Conservation (phyloP, 192 early-diverging fungal genomes). For the Rhizophagus clarus region DNA sequence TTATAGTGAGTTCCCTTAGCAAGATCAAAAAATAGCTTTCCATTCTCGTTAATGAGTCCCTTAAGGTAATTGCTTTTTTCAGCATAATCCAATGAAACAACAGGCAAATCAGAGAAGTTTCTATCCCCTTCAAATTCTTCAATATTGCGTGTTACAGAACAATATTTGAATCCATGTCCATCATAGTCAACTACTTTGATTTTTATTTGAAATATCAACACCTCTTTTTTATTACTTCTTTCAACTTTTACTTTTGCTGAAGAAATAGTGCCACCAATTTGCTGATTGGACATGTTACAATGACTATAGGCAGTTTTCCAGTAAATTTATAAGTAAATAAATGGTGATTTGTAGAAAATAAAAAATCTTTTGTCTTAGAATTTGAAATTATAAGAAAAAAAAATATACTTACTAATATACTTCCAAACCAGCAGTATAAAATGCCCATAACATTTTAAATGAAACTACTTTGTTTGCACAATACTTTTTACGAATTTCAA, state of each 20-base stretch:
- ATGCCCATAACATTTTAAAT: not conserved
- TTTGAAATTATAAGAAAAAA: too few relatives aligned
- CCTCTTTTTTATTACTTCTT: too few relatives aligned
- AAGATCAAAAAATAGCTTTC: not conserved
- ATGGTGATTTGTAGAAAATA: too few relatives aligned
- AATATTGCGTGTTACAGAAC: not conserved
- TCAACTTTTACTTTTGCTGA: not conserved
- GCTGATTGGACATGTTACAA: not conserved
- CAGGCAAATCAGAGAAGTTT: not conserved
- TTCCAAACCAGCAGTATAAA: not conserved
- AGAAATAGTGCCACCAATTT: not conserved
- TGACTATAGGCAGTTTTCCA: not conserved
- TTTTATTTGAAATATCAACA: not conserved
- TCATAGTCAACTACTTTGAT: not conserved
- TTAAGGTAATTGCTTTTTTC: not conserved
- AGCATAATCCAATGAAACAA: not conserved
- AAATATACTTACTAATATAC: constrained; percentile 8
- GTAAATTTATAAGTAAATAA: not conserved
- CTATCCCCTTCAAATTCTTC: not conserved
- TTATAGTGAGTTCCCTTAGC: not conserved
- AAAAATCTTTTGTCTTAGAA: not conserved
- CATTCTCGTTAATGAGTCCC: not conserved
- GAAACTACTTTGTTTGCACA: not conserved
- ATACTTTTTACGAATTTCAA: not conserved
- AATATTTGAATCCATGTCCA: not conserved